Conservation (phyloP, 2,329 filamentous ascomycete species). For the Celoporthe dispersa region DNA sequence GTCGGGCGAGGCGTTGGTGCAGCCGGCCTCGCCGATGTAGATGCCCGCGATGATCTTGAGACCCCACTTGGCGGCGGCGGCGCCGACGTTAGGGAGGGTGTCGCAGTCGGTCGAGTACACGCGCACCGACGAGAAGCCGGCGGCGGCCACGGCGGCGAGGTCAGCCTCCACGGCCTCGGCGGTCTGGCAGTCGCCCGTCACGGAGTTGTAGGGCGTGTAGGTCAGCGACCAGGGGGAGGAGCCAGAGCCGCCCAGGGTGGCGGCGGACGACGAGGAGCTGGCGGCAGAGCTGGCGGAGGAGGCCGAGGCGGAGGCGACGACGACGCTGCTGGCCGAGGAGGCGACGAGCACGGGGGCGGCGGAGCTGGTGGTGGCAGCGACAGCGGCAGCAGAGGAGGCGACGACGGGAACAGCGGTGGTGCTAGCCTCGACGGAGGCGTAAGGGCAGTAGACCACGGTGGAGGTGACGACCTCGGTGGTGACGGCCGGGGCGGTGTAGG, state of each 20-base stretch:
- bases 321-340: constrained; percentile 34
- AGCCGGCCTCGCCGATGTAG: constrained; percentile 73
- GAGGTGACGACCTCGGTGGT: constrained; percentile 71
- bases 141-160: constrained; percentile 62
- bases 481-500: constrained; percentile 71
- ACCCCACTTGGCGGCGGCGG: constrained; percentile 67
- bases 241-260: constrained; percentile 44
- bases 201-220: constrained; percentile 73
- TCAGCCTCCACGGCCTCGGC: constrained; percentile 61
- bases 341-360: constrained; percentile 36
- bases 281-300: constrained; percentile 34
- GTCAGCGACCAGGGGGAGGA: constrained; percentile 70
- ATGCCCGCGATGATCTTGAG: constrained; percentile 85
- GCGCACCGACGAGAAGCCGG: constrained; percentile 74
- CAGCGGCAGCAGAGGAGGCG: constrained; percentile 31
- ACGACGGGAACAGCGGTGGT: constrained; percentile 34
- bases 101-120: constrained; percentile 93
- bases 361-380: constrained; percentile 37
- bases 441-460: constrained; percentile 74
- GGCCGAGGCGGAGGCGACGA: constrained; percentile 36
- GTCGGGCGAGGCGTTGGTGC: constrained; percentile 60
- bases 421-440: constrained; percentile 50
- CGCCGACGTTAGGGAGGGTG: constrained; percentile 75
- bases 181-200: constrained; percentile 67
- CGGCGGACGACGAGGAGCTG: constrained; percentile 33